Evolutionary conservation across 2,329 filamentous ascomycete genomes (phyloP).

Genomic region (Colletotrichum australisinense): DNA sequence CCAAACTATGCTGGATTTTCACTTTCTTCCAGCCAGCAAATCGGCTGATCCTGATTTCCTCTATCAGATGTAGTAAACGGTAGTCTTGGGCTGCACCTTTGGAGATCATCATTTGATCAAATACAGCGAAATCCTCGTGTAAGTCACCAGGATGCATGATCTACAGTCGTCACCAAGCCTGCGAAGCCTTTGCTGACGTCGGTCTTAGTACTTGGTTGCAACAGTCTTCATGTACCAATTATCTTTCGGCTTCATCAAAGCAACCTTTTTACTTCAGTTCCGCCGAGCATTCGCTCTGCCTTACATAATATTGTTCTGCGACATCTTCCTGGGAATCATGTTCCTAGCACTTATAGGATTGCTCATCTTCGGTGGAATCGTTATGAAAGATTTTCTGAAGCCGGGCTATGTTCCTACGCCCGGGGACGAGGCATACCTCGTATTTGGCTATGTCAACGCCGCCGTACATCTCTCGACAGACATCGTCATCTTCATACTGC

Average conservation of each 20-base stretch:
- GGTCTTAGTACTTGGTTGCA: slow-evolving; percentile 17
- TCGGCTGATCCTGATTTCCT: not conserved
- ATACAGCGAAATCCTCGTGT: not conserved
- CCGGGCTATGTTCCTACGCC: not conserved
- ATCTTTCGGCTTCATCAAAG: slow-evolving; percentile 45
- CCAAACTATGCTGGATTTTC: too few species aligned
- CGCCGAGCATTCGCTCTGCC: slow-evolving; percentile 43
- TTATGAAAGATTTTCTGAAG: not conserved
- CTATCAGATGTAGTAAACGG: not conserved
- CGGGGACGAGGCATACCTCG: not conserved
- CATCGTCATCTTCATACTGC: slow-evolving; percentile 34
- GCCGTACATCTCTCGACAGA: slow-evolving; percentile 26
- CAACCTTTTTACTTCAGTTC: slow-evolving; percentile 50
- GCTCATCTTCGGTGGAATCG: not conserved
- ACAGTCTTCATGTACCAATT: slow-evolving; percentile 43
- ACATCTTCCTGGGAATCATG: slow-evolving; percentile 4
- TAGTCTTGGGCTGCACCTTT: not conserved
- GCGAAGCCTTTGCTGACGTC: slow-evolving; percentile 2
- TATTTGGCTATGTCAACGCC: not conserved
- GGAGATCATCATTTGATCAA: not conserved
- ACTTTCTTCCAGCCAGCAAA: too few species aligned
- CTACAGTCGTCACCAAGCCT: fast-evolving
- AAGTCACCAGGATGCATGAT: not conserved
- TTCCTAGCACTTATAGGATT: not conserved
- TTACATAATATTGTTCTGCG: slow-evolving; percentile 7